Base-by-base conservation (phyloP, 176 grass and related monocot genomes). In the Triticum urartu region DNA sequence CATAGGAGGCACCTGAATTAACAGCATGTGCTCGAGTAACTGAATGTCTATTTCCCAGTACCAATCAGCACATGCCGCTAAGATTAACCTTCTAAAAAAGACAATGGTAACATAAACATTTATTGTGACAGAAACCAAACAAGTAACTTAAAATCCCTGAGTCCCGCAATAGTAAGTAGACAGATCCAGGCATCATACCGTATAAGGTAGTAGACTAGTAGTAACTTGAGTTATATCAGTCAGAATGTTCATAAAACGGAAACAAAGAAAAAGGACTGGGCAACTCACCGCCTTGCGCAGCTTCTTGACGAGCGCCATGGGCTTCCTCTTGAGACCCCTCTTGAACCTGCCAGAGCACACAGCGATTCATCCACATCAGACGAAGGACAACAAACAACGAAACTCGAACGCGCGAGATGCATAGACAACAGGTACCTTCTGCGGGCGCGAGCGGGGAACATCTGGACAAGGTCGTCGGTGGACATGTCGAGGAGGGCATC, bases 401-500 rank as follows among this genome's bases (percentile, higher is more conserved):
- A 81, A 3, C 43, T 4, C 2, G 54, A 8, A 2, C 18, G 2
- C 4, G 26, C 24, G 18, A 26, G 6, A 79, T 50, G 4, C 8
- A 9, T 26, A 64, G 3, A 25, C 13, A 48, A 48, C 3, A 75
- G 22, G 8, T 69, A 93, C 95, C 95, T 98, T 92, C 95, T 95
- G 36, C 93, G 90, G 38, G 95, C 93, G 6, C 95, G 89, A 9
- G 95, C 95, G 4, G 87, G 93, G 86, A 98, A 98, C 21, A 98
- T 93, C 91, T 98, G 92, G 86, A 98, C 95, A 68, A 98, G 93
- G 73, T 98, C 95, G 36, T 98, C 95, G 14, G 93, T 93, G 66
- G 91, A 95, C 95, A 98, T 98, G 91, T 98, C 93, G 7, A 98
- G 95, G 72, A 93, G 95, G 70, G 91, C 85, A 47, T 98, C 95